These are phyloP conservation scores for Euryodendron excelsum DNA, from an alignment of 148 eudicot genomes.

Conservation along the genomic window DNA sequence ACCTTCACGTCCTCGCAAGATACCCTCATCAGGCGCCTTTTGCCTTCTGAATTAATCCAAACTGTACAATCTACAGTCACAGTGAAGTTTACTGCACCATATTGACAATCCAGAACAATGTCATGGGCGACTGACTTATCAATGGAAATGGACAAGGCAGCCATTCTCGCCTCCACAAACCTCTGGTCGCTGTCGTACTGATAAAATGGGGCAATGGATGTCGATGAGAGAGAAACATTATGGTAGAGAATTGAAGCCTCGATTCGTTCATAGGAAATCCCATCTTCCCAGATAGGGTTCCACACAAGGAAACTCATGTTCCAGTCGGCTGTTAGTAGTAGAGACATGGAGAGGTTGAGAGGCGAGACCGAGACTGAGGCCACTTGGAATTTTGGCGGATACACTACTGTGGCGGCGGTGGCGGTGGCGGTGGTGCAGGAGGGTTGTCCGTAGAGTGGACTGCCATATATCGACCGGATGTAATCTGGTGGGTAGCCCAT, in stretches of 20 bases:
- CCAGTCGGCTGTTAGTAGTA: not conserved
- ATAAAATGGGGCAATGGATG: not conserved
- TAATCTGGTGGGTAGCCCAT: too few relatives aligned
- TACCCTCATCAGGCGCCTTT: too few relatives aligned
- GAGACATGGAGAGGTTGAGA: not conserved
- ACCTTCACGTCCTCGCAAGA: too few relatives aligned
- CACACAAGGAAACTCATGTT: not conserved
- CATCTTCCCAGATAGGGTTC: not conserved
- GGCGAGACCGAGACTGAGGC: not conserved
- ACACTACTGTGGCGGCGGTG: too few relatives aligned
- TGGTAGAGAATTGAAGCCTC: not conserved
- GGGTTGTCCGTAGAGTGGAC: too few relatives aligned
- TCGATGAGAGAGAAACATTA: not conserved
- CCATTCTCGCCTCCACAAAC: not conserved
- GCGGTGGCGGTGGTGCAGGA: too few relatives aligned
- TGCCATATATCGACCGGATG: too few relatives aligned
- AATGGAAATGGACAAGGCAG: not conserved
- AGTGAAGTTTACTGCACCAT: not conserved
- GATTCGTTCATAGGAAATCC: not conserved
- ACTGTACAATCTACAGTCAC: not conserved
- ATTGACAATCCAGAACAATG: not conserved
- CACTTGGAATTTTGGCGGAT: not conserved
- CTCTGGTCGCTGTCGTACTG: not conserved
- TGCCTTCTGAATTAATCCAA: not conserved
- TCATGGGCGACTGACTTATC: not conserved